Conservation (phyloP, 352 stramenopile genomes). For the Peronospora belbahrii region DNA sequence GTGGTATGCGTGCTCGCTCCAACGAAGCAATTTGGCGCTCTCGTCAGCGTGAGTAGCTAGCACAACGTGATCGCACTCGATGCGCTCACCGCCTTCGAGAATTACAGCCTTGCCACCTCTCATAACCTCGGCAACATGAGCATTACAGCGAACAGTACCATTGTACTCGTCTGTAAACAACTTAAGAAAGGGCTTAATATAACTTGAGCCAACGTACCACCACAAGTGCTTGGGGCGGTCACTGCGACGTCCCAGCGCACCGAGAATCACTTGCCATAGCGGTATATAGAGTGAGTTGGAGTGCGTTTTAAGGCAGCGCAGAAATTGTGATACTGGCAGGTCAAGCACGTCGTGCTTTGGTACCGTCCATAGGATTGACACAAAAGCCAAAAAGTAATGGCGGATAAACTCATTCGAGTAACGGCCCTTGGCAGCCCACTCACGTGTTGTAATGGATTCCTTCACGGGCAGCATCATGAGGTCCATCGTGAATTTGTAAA, state of each 20-base stretch:
- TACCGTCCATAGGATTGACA: conserved; percentile 81
- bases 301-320: conserved; percentile 83
- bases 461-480: conserved; percentile 81
- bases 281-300: conserved; percentile 84
- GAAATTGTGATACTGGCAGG: conserved; percentile 75
- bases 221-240: conserved; percentile 79
- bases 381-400: conserved; percentile 84
- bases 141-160: conserved; percentile 73
- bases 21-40: conserved; percentile 63
- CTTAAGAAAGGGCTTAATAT: conserved; percentile 82
- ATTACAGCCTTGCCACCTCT: conserved; percentile 78
- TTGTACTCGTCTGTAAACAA: conserved; percentile 79
- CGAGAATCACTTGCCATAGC: conserved; percentile 77
- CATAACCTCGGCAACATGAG: conserved; percentile 52
- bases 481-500: conserved; percentile 84
- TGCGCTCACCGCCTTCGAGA: conserved; percentile 55
- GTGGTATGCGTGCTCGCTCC: conserved; percentile 52
- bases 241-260: conserved; percentile 57
- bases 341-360: conserved; percentile 80
- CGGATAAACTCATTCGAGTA: conserved; percentile 85
- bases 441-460: conserved; percentile 59
- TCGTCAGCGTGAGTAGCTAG: conserved; percentile 76
- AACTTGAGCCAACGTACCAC: conserved; percentile 80
- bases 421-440: conserved; percentile 55
- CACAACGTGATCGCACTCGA: conserved; percentile 82